Percentiles rank a stretch among this genome's conserved stretches.
Conservation (phyloP, 345 rosid species). For the Kernera saxatilis region DNA sequence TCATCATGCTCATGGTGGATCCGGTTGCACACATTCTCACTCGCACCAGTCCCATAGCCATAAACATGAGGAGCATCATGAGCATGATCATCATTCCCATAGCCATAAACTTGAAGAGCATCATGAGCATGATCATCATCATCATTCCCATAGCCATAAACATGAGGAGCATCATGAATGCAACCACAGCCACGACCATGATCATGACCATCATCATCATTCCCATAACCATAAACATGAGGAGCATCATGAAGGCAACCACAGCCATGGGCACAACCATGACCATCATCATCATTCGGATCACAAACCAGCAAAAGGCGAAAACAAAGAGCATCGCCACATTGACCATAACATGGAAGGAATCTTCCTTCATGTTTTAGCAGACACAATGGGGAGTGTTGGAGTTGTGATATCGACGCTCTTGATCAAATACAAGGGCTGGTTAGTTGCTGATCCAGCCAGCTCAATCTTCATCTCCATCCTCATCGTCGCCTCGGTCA, state of each 20-base stretch:
- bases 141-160: constrained; percentile 29
- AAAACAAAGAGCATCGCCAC: constrained; percentile 45
- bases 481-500: constrained; percentile 80
- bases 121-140: constrained; percentile 32
- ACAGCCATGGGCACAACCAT: constrained; percentile 10
- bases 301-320: not conserved
- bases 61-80: constrained; percentile 31
- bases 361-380: constrained; percentile 87
- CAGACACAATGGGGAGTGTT: constrained; percentile 96
- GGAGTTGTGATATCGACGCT: constrained; percentile 96
- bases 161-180: constrained; percentile 34
- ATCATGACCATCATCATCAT: constrained; percentile 11
- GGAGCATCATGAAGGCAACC: not conserved
- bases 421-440: constrained; percentile 89
- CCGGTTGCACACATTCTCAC: constrained; percentile 65
- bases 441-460: constrained; percentile 98
- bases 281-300: constrained; percentile 26
- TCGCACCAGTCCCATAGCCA: constrained; percentile 44
- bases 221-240: not conserved
- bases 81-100: constrained; percentile 30
- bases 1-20: constrained; percentile 97
- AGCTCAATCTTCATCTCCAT: constrained; percentile 89
- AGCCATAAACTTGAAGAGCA: constrained; percentile 34
- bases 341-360: constrained; percentile 99
- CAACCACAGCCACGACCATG: constrained; percentile 10